Evolutionary conservation across 306 rosid species (phyloP), one percentile per base, ranked within the genome.

Genomic region (Dicorynia guianensis): DNA sequence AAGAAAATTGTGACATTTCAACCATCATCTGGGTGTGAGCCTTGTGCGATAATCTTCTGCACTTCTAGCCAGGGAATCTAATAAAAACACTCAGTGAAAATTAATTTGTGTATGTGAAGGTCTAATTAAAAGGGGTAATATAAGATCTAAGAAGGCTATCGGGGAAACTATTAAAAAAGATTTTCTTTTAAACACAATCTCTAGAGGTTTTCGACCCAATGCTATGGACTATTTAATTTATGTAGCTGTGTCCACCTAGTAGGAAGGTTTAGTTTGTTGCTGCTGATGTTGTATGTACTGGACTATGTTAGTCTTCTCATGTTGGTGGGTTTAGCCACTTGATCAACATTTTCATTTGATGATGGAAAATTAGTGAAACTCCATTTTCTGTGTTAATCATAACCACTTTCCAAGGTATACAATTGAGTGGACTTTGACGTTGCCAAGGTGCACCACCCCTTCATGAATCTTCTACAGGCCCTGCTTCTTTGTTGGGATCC

Each of bases 401-500:
- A 12, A 33, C 44, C 4, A 64, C 8, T 58, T 58, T 30, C 40
- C 38, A 34, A n/a, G 11, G 36, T 68, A 42, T 35, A 14, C 18
- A 20, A 55, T 4, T 61, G 18, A 52, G 11, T n/a, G 46, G 10
- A 38, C 59, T 59, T 61, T 19, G 11, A 74, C 61, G 36, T 61
- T 70, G 12, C 14, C 53, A 43, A 35, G 39, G 61, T 46, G 20
- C 50, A 56, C n/a, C n/a, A n/a, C 6, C 58, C 57, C 60, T 72
- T 70, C 48, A 59, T 56, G 61, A 67, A 67, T 69, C 55, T 17
- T 76, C 38, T 67, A 0, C 15, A 59, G 43, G 69, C 1, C 60
- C 75, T 72, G 47, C 52, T 15, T 81, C 75, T 43, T 25, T 75
- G 47, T 0, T 54, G 6, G 10, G 74, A 84, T 48, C 8, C 3